These are phyloP conservation scores for Anisogramma anomala DNA, from an alignment of 2,329 filamentous ascomycete species.

Conservation along the genomic window DNA sequence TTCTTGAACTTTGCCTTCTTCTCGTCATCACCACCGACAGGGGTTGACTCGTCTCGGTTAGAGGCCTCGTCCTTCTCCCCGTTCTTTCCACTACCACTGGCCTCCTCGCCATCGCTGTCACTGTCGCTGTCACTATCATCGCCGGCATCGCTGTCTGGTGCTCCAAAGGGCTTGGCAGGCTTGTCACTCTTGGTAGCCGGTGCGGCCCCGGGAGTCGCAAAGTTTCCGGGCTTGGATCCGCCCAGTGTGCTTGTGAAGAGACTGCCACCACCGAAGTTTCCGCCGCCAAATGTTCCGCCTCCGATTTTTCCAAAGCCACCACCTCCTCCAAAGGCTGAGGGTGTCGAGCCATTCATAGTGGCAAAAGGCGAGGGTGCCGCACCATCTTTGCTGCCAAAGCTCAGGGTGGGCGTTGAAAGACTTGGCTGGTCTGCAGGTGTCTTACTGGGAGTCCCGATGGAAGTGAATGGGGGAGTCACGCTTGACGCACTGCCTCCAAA, in stretches of 20 bases:
- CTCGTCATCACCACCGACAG: constrained; percentile 41
- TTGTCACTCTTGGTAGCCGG: constrained; percentile 43
- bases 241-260: constrained; percentile 26
- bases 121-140: constrained; percentile 35
- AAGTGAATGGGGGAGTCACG: constrained; percentile 26
- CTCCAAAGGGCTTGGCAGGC: constrained; percentile 63
- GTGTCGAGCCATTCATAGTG: constrained; percentile 23
- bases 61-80: constrained; percentile 33
- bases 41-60: constrained; percentile 38
- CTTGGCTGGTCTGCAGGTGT: constrained; percentile 19
- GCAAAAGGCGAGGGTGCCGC: constrained; percentile 36
- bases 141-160: constrained; percentile 54
- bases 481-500: constrained; percentile 39
- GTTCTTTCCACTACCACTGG: constrained; percentile 18
- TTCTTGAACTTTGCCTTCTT: constrained; percentile 57
- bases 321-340: constrained; percentile 23
- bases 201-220: constrained; percentile 50
- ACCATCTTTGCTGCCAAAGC: constrained; percentile 30
- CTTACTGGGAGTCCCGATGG: constrained; percentile 23
- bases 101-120: constrained; percentile 39
- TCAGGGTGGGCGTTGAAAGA: constrained; percentile 33
- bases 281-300: constrained; percentile 27
- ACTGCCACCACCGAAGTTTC: constrained; percentile 31
- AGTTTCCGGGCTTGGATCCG: constrained; percentile 47
- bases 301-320: no score